A percentile compares a stretch with the other conserved stretches of the same genome.
phyloP scores from a whole-genome alignment of 495 filamentous ascomycete genomes.

The Gamarada debralockiae region DNA sequence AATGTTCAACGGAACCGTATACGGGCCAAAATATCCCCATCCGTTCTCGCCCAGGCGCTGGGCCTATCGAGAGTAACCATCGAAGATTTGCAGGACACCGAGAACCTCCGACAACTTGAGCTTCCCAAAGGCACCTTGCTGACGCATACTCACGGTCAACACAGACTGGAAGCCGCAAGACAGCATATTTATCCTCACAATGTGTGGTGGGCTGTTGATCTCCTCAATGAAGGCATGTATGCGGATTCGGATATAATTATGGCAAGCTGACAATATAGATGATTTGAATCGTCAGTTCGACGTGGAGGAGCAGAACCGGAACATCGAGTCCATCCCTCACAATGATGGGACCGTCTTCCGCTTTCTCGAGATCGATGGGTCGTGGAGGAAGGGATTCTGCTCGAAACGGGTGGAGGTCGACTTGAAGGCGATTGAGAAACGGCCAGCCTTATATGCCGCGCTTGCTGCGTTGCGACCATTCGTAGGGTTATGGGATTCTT shows the following conservation, averaged over 20 bases:
- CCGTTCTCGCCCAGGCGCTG: slow-evolving; percentile 4
- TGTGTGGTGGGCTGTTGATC: slow-evolving; percentile 6
- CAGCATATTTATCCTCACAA: slow-evolving; percentile 11
- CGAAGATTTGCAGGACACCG: neutral
- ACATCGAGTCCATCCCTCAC: slow-evolving; percentile 8
- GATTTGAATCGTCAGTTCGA: neutral
- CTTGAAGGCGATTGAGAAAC: slow-evolving; percentile 7
- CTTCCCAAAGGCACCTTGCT: slow-evolving; percentile 9
- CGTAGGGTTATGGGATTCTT: slow-evolving; percentile 7
- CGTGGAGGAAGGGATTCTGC: neutral
- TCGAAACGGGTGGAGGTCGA: slow-evolving; percentile 1
- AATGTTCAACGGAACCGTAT: slow-evolving; percentile 10
- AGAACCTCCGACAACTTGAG: slow-evolving; percentile 3
- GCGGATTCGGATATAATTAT: slow-evolving; percentile 1
- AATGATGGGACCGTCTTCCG: slow-evolving; percentile 9
- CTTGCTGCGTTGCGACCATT: slow-evolving; percentile 2
- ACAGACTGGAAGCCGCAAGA: slow-evolving; percentile 10
- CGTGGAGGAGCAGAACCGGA: slow-evolving; percentile 3
- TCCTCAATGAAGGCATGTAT: slow-evolving; percentile 6
- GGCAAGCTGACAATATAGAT: slow-evolving; percentile 4
- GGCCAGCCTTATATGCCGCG: slow-evolving; percentile 6
- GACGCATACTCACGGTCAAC: slow-evolving; percentile 2
- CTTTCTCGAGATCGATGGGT: neutral
- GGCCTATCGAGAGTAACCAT: slow-evolving; percentile 6
- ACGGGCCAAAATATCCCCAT: slow-evolving; percentile 9